Conservation (phyloP, 352 stramenopile species). For the Chrysophaeum taylorii region DNA sequence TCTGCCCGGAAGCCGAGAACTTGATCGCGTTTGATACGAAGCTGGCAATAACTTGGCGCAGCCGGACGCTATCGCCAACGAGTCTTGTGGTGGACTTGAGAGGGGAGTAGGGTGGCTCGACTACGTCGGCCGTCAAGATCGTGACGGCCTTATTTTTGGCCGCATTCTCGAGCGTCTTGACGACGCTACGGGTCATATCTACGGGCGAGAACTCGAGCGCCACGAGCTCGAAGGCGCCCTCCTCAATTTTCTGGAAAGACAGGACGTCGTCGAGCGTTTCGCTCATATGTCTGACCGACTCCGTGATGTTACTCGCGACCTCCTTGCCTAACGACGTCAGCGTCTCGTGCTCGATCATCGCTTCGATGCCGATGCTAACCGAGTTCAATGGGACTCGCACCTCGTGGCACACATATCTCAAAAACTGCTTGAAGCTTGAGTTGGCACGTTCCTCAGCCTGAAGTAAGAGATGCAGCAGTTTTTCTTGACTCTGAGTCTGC, state of each 20-base stretch:
- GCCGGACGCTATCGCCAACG: neutral
- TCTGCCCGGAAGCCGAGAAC: too few relatives aligned
- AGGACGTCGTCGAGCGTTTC: neutral
- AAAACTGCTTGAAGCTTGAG: too few relatives aligned
- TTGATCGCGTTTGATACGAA: constrained; percentile 1
- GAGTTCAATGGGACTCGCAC: neutral
- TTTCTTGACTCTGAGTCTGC: too few relatives aligned
- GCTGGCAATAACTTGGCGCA: neutral
- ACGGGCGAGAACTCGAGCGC: neutral
- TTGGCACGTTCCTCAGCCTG: too few relatives aligned
- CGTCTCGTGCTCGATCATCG: neutral
- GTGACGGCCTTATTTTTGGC: neutral
- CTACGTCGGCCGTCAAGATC: neutral
- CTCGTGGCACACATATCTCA: neutral
- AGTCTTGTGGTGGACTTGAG: neutral
- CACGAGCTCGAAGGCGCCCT: neutral
- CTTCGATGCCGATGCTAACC: neutral
- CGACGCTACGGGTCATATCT: neutral
- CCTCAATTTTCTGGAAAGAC: neutral
- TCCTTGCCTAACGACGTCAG: neutral
- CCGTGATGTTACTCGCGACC: neutral
- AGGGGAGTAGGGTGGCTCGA: neutral
- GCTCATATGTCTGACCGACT: neutral
- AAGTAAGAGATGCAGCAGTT: too few relatives aligned
- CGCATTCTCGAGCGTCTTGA: neutral